Evolutionary conservation across 2,329 filamentous ascomycete species (phyloP), one percentile per base, ranked within the genome.

Genomic region (Pseudopithomyces maydicus): DNA sequence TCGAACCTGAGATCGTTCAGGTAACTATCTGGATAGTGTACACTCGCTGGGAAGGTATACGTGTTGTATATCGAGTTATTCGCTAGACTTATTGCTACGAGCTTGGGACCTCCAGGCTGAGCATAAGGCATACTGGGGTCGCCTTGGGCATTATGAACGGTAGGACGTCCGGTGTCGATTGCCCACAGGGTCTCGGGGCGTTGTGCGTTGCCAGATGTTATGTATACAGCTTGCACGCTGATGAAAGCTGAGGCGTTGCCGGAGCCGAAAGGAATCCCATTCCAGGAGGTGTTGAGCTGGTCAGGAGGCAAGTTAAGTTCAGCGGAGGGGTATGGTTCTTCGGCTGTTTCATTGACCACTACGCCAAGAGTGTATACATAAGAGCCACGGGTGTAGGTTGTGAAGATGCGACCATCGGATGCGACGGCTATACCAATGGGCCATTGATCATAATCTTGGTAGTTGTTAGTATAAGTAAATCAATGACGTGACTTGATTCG

Each of bases 1-100:
- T 84, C 81, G 64, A 84, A 80, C 45, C 82, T 79, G 19, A 84
- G 74, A 55, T 84, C 81, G 64, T 84, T 83, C 39, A 82, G 75
- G 62, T 84, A 84, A 29, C 74, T 79, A 58, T 80, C 78, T 4
- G 77, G 61, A 53, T 74, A 80, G 7, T 79, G 79, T 2, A 82
- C 79, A 10, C 62, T 71, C 2, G 72, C 55, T 0, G 79, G 77
- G 64, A 84, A 84, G 1, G 80, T 67, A 58, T 82, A 83, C 1
- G 79, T 83, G 50, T 79, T 73, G 68, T 83, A 77, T 41, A 83
- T 69, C 6, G 72, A 67, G 64, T 83, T 74, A 53, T 74, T 82
- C 0, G 62, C 62, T 7, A 83, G 69, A 52, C 79, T 68, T 15
- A 84, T 75, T 1, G 79, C 80, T n/a, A 84, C 63, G n/a, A 84